Evolutionary conservation across 1,284 basidiomycete species (phyloP).

Genomic region (Rhizoctonia solani): DNA sequence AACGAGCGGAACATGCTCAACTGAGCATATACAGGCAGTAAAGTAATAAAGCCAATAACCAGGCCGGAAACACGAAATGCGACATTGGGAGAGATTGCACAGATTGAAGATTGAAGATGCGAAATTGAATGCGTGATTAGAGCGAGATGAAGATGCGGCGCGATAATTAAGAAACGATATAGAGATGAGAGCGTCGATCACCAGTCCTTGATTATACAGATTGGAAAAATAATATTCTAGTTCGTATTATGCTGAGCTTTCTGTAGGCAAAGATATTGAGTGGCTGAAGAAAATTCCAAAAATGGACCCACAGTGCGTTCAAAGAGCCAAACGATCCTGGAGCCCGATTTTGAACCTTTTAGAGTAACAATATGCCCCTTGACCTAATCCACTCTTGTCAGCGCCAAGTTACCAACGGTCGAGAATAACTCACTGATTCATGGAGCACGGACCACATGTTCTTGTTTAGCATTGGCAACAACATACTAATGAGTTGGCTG

Average conservation of each 20-base stretch:
- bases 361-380: constrained; percentile 81
- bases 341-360: constrained; percentile 82
- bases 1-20: not conserved
- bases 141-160: constrained; percentile 11
- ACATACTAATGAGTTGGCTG: constrained; percentile 77
- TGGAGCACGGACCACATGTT: constrained; percentile 76
- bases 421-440: constrained; percentile 55
- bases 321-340: constrained; percentile 85
- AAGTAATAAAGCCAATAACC: not conserved
- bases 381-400: constrained; percentile 48
- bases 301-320: constrained; percentile 52
- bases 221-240: not conserved
- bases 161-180: constrained; percentile 30
- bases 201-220: not conserved
- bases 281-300: not conserved
- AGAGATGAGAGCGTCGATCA: not conserved
- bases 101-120: not conserved
- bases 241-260: constrained; percentile 33
- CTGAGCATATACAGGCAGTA: not conserved
- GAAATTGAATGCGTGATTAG: not conserved
- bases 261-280: constrained; percentile 7
- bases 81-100: not conserved
- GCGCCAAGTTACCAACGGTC: not conserved
- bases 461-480: constrained; percentile 76
- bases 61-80: not conserved